Conservation (phyloP, 805 yeast genomes). For the Metschnikowia matae region DNA sequence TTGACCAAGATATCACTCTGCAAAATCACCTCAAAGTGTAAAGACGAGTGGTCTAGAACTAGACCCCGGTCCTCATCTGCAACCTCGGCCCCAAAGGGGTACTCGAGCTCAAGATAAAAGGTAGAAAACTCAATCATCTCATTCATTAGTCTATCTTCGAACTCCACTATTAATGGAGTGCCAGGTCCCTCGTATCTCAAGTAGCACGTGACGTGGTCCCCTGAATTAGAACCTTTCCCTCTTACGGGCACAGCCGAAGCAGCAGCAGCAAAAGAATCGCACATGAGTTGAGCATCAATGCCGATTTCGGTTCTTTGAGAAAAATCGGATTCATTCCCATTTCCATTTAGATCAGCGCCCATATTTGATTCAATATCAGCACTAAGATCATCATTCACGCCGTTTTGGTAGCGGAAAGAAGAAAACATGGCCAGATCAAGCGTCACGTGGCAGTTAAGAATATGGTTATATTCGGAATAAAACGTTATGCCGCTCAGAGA, state of each 20-base stretch:
- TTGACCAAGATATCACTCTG: constrained; percentile 37
- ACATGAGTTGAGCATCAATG: constrained; percentile 32
- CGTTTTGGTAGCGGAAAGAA: constrained; percentile 21
- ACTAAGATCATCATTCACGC: not conserved
- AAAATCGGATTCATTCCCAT: no score
- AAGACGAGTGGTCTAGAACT: constrained; percentile 26
- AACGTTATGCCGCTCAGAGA: constrained; percentile 30
- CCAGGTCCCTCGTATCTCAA: constrained; percentile 39
- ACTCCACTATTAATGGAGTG: constrained; percentile 35
- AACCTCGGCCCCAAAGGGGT: constrained; percentile 17
- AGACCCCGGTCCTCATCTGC: constrained; percentile 9
- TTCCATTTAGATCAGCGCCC: no score
- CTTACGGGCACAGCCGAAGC: constrained; percentile 21
- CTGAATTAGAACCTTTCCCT: not conserved
- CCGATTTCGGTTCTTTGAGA: constrained; percentile 23
- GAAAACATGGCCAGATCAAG: constrained; percentile 37
- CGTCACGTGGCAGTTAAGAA: constrained; percentile 30
- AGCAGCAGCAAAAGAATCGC: constrained; percentile 32
- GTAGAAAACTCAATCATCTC: constrained; percentile 42
- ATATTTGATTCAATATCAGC: no score
- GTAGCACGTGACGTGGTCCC: constrained; percentile 30
- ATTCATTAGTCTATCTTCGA: constrained; percentile 37
- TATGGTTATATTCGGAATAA: constrained; percentile 35
- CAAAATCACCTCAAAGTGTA: constrained; percentile 35
- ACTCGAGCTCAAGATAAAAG: constrained; percentile 28